Evolutionary conservation across 2,329 filamentous ascomycete species (phyloP).

Genomic region (Mollisiaceae sp.): DNA sequence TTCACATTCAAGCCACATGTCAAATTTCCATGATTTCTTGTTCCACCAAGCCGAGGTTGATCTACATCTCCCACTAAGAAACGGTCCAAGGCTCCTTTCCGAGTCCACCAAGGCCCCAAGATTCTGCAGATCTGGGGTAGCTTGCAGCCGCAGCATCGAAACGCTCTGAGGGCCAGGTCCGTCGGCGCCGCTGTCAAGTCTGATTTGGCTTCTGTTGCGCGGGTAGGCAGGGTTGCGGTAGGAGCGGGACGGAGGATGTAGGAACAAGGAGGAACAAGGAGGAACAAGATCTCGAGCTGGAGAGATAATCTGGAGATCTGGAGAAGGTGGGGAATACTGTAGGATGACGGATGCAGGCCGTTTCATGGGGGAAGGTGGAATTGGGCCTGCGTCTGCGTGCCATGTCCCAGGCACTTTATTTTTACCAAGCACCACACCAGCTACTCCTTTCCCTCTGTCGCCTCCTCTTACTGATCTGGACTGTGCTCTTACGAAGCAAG

Average conservation of each 20-base stretch:
- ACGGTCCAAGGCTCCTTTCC: neutral
- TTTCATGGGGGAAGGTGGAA: neutral
- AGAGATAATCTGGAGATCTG: neutral
- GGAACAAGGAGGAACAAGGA: neutral
- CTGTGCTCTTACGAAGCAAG: neutral
- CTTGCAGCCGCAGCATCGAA: neutral
- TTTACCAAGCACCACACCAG: neutral
- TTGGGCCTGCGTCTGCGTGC: neutral
- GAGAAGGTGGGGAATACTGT: neutral
- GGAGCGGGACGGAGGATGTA: conserved; percentile 1
- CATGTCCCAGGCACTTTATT: neutral
- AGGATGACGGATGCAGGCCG: neutral
- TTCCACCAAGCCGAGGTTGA: neutral
- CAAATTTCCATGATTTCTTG: too few relatives aligned
- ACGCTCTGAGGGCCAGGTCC: neutral
- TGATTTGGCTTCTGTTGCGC: neutral
- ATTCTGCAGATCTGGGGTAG: neutral
- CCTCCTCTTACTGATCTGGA: neutral
- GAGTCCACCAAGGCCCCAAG: neutral
- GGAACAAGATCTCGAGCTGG: neutral
- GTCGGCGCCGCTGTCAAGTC: neutral
- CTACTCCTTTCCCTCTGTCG: neutral
- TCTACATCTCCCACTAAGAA: neutral
- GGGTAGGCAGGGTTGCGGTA: neutral
- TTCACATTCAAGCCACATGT: neutral